These are phyloP conservation scores for Bertia moriformis DNA, from an alignment of 2,329 filamentous ascomycete species.

Conservation along the genomic window DNA sequence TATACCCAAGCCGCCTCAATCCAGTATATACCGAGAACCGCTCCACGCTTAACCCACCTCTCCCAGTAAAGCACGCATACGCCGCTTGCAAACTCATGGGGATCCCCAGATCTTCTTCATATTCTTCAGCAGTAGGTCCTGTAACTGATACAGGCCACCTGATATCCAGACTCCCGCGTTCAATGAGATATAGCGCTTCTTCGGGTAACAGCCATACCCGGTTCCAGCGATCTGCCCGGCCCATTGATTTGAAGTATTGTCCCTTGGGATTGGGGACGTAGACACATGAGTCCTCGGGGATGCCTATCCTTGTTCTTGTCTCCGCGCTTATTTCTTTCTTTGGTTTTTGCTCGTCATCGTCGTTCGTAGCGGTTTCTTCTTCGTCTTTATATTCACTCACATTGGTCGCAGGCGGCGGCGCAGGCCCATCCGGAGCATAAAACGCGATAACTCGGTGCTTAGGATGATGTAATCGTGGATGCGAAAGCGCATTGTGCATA, in stretches of 20 bases:
- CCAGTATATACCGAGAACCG: constrained; percentile 48
- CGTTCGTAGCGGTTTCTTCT: no score
- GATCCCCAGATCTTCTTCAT: constrained; percentile 17
- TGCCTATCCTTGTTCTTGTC: background rate
- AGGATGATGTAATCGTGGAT: background rate
- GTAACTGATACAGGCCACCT: constrained; percentile 20
- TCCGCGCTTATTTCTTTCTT: background rate
- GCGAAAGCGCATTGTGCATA: constrained; percentile 47
- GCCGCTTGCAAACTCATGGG: constrained; percentile 55
- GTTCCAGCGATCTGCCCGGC: constrained; percentile 31
- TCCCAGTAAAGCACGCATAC: constrained; percentile 25
- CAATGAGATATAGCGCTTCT: constrained; percentile 49
- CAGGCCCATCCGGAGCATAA: background rate
- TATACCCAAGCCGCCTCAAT: constrained; percentile 44
- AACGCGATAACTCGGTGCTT: background rate
- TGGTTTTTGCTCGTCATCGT: background rate
- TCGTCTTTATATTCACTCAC: background rate
- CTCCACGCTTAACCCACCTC: constrained; percentile 24
- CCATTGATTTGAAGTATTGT: constrained; percentile 37
- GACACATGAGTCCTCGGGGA: background rate
- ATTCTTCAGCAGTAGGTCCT: background rate
- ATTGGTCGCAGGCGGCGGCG: background rate
- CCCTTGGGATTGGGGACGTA: background rate
- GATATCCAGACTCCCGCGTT: constrained; percentile 42
- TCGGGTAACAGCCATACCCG: constrained; percentile 47